A percentile compares a stretch with the other conserved stretches of the same genome.
Conservation (phyloP, 345 rosid species). For the Eucalyptus marginata region DNA sequence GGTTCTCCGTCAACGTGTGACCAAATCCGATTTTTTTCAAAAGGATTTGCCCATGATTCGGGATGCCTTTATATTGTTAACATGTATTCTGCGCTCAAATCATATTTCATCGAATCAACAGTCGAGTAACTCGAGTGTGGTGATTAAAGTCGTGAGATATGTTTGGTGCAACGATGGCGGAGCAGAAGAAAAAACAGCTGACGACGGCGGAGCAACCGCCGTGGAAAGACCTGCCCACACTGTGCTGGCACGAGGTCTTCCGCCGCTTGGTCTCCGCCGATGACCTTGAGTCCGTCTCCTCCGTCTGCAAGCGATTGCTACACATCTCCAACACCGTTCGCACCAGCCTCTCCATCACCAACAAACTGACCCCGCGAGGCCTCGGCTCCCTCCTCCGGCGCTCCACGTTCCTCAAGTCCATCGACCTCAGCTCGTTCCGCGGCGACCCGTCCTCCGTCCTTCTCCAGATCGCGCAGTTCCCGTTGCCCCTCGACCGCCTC, state of each 20-base stretch:
- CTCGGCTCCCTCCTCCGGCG: constrained; percentile 31
- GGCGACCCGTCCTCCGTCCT: too few species aligned
- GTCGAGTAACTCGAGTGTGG: too few species aligned
- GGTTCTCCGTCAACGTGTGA: too few species aligned
- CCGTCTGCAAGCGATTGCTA: constrained; percentile 45
- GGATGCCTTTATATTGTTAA: too few species aligned
- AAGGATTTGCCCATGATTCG: too few species aligned
- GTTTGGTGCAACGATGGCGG: too few species aligned
- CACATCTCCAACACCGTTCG: constrained; percentile 42
- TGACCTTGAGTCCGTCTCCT: constrained; percentile 37
- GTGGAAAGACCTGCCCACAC: constrained; percentile 26
- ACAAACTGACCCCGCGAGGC: neutral
- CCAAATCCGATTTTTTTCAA: too few species aligned
- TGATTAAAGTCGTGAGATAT: too few species aligned
- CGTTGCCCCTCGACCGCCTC: constrained; percentile 31
- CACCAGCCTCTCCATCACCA: constrained; percentile 23
- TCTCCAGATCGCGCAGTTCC: too few species aligned
- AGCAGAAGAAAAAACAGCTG: too few species aligned
- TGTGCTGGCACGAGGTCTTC: constrained; percentile 67
- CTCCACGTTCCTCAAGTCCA: constrained; percentile 10
- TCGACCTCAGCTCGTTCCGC: constrained; percentile 23
- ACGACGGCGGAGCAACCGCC: neutral
- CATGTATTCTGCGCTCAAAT: too few species aligned
- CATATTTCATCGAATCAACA: too few species aligned
- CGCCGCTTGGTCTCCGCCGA: constrained; percentile 19